phyloP scores from a whole-genome alignment of 2,329 filamentous ascomycete genomes.

The Fusarium dlaminii region DNA sequence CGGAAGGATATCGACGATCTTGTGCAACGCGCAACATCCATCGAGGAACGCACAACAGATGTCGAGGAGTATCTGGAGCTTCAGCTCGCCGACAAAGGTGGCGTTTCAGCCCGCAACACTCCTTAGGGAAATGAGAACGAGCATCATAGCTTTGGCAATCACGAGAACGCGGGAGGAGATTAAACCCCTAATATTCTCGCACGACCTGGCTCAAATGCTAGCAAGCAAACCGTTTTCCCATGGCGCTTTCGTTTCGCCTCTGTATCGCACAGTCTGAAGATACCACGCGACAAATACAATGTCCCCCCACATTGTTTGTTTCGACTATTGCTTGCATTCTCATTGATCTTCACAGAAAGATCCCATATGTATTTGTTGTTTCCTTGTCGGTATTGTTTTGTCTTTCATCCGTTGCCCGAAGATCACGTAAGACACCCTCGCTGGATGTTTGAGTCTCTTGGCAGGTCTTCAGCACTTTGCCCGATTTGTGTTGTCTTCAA shows the following conservation, averaged over 20 bases:
- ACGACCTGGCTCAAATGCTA: neutral
- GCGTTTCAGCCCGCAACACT: neutral
- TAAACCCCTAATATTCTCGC: neutral
- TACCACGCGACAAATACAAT: too few relatives aligned
- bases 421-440: neutral
- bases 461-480: neutral
- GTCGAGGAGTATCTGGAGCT: neutral
- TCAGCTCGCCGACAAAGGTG: neutral
- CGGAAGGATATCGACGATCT: neutral
- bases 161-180: fast-evolving
- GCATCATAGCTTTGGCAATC: neutral
- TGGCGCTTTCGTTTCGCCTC: neutral
- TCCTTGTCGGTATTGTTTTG: neutral
- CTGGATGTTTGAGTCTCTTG: neutral
- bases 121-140: neutral
- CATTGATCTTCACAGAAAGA: too few relatives aligned
- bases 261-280: neutral
- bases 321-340: neutral
- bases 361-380: neutral
- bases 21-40: neutral
- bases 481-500: neutral
- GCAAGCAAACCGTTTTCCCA: neutral
- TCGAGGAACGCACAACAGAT: neutral
- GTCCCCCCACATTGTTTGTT: neutral
- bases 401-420: neutral